These are phyloP conservation scores for Raffaelea arxii DNA, from an alignment of 2,329 filamentous ascomycete species.

Conservation along the genomic window DNA sequence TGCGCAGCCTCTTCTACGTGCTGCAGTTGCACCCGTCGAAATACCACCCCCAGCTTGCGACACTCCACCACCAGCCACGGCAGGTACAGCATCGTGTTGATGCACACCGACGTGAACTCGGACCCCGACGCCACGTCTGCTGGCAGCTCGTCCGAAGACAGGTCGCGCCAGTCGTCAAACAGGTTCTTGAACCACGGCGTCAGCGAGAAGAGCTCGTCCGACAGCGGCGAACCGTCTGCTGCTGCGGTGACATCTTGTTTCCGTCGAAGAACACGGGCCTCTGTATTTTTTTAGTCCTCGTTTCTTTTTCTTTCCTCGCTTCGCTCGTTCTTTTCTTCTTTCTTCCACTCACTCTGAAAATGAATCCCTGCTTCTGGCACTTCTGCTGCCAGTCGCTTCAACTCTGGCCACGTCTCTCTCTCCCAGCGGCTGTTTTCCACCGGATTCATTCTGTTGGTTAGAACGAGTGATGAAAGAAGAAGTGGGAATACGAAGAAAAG, in stretches of 20 bases:
- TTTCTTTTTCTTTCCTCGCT: too few species aligned
- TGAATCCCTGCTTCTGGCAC: slow-evolving; percentile 73
- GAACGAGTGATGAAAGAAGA: too few species aligned
- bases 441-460: slow-evolving; percentile 33
- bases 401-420: slow-evolving; percentile 52
- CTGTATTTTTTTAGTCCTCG: too few species aligned
- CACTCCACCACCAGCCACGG: slow-evolving; percentile 78
- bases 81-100: slow-evolving; percentile 83
- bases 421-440: slow-evolving; percentile 45
- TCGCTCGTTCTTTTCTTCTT: too few species aligned
- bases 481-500: background rate
- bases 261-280: slow-evolving; percentile 40
- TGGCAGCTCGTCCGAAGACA: slow-evolving; percentile 49
- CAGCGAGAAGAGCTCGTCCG: slow-evolving; percentile 52
- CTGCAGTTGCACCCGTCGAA: slow-evolving; percentile 53
- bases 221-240: slow-evolving; percentile 38
- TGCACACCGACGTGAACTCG: slow-evolving; percentile 76
- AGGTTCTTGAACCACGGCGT: slow-evolving; percentile 67
- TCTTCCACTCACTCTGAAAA: slow-evolving; percentile 56
- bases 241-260: slow-evolving; percentile 45
- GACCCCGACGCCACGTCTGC: slow-evolving; percentile 61
- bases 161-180: slow-evolving; percentile 59
- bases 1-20: slow-evolving; percentile 66
- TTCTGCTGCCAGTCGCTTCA: slow-evolving; percentile 48
- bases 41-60: slow-evolving; percentile 57